Evolutionary conservation across 495 filamentous ascomycete species (phyloP).

Genomic region (Hyaloscypha hepaticicola): DNA sequence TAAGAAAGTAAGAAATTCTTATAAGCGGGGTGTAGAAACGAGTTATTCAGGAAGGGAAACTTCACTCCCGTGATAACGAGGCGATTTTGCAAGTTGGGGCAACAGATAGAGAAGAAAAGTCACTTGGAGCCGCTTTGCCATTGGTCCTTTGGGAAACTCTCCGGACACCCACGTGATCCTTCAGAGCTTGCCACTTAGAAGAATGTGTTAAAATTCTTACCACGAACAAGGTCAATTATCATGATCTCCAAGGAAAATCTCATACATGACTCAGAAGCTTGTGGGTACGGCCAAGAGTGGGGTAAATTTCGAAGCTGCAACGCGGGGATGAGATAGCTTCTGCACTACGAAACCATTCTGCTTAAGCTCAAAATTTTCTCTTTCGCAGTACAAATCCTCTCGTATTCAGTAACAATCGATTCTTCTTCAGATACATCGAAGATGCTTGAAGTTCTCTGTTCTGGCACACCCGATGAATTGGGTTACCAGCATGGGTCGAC

Average conservation of each 20-base stretch:
- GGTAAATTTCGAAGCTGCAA: not conserved
- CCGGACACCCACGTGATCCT: not conserved
- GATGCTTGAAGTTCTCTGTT: constrained; percentile 39
- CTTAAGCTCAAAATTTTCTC: not conserved
- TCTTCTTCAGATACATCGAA: no score
- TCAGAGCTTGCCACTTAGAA: not conserved
- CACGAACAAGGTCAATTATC: not conserved
- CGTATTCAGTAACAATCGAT: no score
- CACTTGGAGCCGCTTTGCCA: not conserved
- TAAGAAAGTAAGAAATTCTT: no score
- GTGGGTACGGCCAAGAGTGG: not conserved
- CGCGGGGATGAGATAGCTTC: not conserved
- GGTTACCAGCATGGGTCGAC: constrained; percentile 52
- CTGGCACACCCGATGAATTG: constrained; percentile 46
- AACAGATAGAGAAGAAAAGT: no score
- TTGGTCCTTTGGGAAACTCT: not conserved
- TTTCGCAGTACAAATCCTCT: not conserved
- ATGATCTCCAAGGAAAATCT: not conserved
- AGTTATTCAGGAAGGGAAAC: not conserved
- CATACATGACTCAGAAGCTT: not conserved
- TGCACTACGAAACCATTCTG: not conserved
- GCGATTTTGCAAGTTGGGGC: not conserved
- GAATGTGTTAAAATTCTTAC: not conserved
- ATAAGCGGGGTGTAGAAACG: no score
- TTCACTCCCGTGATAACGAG: not conserved